Conservation (phyloP, 2,329 filamentous ascomycete genomes). For the Monilinia aucupariae region DNA sequence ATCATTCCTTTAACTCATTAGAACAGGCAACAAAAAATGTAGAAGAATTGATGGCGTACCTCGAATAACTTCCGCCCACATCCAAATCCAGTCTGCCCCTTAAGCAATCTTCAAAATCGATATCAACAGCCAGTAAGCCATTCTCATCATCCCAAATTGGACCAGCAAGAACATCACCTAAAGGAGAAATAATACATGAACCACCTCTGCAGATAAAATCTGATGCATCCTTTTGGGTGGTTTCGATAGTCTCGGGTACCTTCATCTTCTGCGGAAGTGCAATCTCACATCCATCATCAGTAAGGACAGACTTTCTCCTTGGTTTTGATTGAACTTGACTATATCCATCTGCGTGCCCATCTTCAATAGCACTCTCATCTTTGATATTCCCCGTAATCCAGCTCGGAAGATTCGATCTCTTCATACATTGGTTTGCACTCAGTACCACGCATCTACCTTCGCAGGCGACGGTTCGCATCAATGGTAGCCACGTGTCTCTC, state of each 20-base stretch:
- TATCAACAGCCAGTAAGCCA: constrained; percentile 62
- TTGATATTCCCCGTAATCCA: constrained; percentile 45
- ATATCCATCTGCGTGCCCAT: constrained; percentile 10
- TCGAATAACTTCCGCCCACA: constrained; percentile 77
- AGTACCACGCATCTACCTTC: constrained; percentile 85
- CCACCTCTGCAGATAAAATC: constrained; percentile 61
- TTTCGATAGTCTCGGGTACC: constrained; percentile 1
- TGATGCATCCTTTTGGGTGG: constrained; percentile 20
- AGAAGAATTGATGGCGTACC: constrained; percentile 43
- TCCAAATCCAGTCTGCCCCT: constrained; percentile 77
- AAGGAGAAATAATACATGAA: constrained; percentile 72
- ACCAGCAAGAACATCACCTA: constrained; percentile 72
- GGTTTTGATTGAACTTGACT: neutral
- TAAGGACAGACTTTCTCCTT: constrained; percentile 24
- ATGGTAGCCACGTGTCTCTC: constrained; percentile 71
- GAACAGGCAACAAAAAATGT: constrained; percentile 3
- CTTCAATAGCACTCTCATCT: constrained; percentile 8
- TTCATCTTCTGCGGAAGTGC: constrained; percentile 36
- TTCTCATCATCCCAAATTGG: constrained; percentile 77
- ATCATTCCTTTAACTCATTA: constrained; percentile 45
- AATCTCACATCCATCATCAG: constrained; percentile 51
- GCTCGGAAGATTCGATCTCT: constrained; percentile 49
- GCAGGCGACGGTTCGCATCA: constrained; percentile 76
- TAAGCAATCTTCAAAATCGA: constrained; percentile 84
- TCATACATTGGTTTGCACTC: constrained; percentile 77